Conservation (phyloP, 352 stramenopile species). For the Globisporangium cylindrosporum region DNA sequence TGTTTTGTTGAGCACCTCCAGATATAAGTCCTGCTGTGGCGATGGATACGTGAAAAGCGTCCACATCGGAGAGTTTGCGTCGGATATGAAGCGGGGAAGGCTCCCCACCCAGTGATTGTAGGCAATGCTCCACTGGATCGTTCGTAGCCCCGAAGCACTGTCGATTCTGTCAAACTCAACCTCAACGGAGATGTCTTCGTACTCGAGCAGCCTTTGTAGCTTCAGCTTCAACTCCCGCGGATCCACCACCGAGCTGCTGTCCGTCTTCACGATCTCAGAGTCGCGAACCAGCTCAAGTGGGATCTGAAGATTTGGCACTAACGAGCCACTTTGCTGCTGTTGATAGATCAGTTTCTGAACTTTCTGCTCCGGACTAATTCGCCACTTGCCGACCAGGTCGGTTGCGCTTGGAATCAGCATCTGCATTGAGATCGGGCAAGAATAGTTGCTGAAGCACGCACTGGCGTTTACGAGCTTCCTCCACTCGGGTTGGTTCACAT, state of each 20-base stretch:
- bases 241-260: slow-evolving; percentile 21
- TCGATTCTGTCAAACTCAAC: slow-evolving; percentile 22
- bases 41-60: slow-evolving; percentile 29
- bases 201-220: slow-evolving; percentile 33
- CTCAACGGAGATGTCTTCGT: slow-evolving; percentile 36
- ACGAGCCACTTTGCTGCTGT: slow-evolving; percentile 11
- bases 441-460: slow-evolving; percentile 42
- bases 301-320: slow-evolving; percentile 13
- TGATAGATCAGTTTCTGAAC: slow-evolving; percentile 39
- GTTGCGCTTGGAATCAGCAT: slow-evolving; percentile 31
- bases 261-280: slow-evolving; percentile 16
- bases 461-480: slow-evolving; percentile 48
- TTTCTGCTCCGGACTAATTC: slow-evolving; percentile 19
- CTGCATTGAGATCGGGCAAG: slow-evolving; percentile 39
- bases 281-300: slow-evolving; percentile 22
- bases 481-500: slow-evolving; percentile 37
- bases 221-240: slow-evolving; percentile 21
- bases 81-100: slow-evolving; percentile 28
- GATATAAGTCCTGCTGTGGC: slow-evolving; percentile 2
- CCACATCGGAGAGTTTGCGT: slow-evolving; percentile 22
- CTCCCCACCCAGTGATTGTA: slow-evolving; percentile 33
- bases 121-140: slow-evolving; percentile 31
- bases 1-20: slow-evolving; percentile 13
- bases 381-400: slow-evolving; percentile 35
- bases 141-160: slow-evolving; percentile 9